Base-by-base conservation (phyloP, 2,329 filamentous ascomycete species). In the Fusarium cyanostomum region DNA sequence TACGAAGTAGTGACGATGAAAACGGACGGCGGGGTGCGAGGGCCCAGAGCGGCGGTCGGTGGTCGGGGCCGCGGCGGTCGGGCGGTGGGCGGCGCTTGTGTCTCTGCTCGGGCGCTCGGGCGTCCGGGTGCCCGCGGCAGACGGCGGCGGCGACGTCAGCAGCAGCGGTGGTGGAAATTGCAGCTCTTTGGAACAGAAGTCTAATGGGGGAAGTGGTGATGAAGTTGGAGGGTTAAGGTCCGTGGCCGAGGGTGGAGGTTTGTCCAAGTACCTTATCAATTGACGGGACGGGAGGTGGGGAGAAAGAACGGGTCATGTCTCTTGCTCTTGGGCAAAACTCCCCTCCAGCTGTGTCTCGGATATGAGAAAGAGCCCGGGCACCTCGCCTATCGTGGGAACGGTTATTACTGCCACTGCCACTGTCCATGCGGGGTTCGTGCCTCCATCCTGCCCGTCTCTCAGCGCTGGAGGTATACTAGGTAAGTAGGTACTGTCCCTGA, bases 61-160 rank as follows among this genome's bases (percentile, higher is more conserved):
- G 54, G 42, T 49, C 66, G 64, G 59, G 52, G 51, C 56, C 56
- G 62, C 53, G 63, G 49, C 53, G 64, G 58, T 67, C 59, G 51
- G 62, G 67, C 52, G 56, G 60, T 67, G 59, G 52, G 46, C 53
- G 57, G 64, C 56, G 60, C 58, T 66, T 65, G 38, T 45, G 49
- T 63, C 62, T 66, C 63, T 62, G 68, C 68, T 68, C 66, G 68
- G 68, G 56, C 59, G 66, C 68, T 69, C 68, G 68, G 68, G 68
- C 68, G 59, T 70, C 68, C 68, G 68, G 66, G 59, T 68, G 66
- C 66, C 66, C 66, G 59, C 62, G 59, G 68, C 61, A 67, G 67
- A 49, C 65, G 57, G 64, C 62, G 63, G 63, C 64, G 68, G 46
- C 63, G 50, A 52, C 59, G 54, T 52, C 64, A 43, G 57, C 48